These are phyloP conservation scores for Neurospora sp. DNA, from an alignment of 495 filamentous ascomycete species.

Conservation along the genomic window DNA sequence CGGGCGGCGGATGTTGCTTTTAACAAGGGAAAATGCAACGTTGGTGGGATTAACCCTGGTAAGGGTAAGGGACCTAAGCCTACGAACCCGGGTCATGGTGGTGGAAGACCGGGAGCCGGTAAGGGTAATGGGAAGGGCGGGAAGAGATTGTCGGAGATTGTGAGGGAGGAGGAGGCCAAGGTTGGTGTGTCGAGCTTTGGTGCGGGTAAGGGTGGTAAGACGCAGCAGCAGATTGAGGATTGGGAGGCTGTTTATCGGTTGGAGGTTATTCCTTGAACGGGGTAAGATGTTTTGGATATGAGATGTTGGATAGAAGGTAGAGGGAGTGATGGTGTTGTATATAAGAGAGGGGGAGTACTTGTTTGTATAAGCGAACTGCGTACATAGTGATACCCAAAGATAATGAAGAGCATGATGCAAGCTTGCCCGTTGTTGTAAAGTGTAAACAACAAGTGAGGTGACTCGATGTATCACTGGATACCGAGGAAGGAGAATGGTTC, in stretches of 20 bases:
- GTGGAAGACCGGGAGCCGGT: neutral
- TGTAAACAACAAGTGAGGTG: neutral
- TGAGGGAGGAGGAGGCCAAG: neutral
- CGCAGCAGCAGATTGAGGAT: neutral
- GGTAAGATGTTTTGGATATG: neutral
- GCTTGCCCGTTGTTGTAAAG: neutral
- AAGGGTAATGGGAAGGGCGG: neutral
- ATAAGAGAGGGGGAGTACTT: neutral
- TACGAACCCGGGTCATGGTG: neutral
- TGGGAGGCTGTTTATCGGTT: neutral
- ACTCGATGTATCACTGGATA: neutral
- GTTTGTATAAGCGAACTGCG: neutral
- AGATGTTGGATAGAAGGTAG: neutral
- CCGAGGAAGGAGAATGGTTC: neutral
- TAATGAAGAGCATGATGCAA: neutral
- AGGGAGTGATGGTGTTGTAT: neutral
- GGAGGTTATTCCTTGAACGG: neutral
- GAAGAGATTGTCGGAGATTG: neutral
- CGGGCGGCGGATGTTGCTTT: constrained; percentile 50
- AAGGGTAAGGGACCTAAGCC: neutral
- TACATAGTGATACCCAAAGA: neutral
- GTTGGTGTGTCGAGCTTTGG: neutral
- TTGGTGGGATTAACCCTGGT: constrained; percentile 2
- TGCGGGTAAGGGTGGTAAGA: neutral
- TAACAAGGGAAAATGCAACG: constrained; percentile 1